phyloP scores from a whole-genome alignment of 495 filamentous ascomycete genomes.

The Hyaloscypha variabilis region DNA sequence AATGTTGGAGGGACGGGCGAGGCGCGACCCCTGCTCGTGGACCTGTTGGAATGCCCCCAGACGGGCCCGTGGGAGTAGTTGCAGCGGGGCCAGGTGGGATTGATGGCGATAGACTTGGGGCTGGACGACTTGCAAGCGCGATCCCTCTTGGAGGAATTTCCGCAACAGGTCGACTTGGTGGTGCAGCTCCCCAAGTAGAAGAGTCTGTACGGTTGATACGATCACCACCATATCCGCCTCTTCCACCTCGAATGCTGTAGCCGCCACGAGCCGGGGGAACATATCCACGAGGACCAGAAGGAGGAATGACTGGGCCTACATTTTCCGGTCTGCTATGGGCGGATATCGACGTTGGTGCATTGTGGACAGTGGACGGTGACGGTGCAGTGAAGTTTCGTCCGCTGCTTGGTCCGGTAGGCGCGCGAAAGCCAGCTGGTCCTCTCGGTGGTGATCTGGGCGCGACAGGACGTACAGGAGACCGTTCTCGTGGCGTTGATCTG shows the following conservation, averaged over 20 bases:
- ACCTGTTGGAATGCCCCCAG: slow-evolving; percentile 32
- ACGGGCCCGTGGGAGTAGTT: slow-evolving; percentile 24
- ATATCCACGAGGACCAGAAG: slow-evolving; percentile 33
- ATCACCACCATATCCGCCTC: slow-evolving; percentile 12
- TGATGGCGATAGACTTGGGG: slow-evolving; percentile 18
- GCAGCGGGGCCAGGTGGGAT: slow-evolving; percentile 4
- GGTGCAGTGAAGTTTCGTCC: slow-evolving; percentile 30
- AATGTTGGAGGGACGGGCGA: slow-evolving; percentile 27
- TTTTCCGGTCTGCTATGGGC: slow-evolving; percentile 24
- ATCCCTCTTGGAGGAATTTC: slow-evolving; percentile 11
- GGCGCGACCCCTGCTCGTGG: slow-evolving; percentile 30
- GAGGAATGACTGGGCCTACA: slow-evolving; percentile 20
- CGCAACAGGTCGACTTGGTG: slow-evolving; percentile 16
- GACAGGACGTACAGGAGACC: slow-evolving; percentile 26
- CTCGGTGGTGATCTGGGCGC: slow-evolving; percentile 32
- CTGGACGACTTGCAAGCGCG: slow-evolving; percentile 13
- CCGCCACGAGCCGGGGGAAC: slow-evolving; percentile 21
- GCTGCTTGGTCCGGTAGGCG: slow-evolving; percentile 31
- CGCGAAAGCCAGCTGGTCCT: slow-evolving; percentile 29
- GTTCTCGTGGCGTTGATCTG: slow-evolving; percentile 29
- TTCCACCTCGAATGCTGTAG: slow-evolving; percentile 15
- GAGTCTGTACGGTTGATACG: slow-evolving; percentile 20
- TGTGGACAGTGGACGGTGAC: neutral
- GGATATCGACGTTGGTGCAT: slow-evolving; percentile 8
- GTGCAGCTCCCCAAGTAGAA: slow-evolving; percentile 20